Conservation (phyloP, 768 basidiomycete genomes). For the Exidia glandulosa region DNA sequence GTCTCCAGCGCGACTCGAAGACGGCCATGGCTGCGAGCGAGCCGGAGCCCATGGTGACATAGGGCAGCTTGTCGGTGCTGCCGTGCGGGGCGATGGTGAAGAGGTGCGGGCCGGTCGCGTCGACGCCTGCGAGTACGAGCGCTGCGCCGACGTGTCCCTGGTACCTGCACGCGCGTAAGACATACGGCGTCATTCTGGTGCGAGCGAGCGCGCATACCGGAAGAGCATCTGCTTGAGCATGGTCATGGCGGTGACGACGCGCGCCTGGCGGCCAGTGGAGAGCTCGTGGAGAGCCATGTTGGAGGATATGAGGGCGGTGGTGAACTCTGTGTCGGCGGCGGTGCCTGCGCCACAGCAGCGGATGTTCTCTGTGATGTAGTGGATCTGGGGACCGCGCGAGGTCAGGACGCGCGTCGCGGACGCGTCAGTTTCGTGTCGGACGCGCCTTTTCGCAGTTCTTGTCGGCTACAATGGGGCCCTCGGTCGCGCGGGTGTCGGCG, state of each 20-base stretch:
- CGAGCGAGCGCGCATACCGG: slow-evolving; percentile 34
- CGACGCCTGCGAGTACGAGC: slow-evolving; percentile 94
- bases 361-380: slow-evolving; percentile 91
- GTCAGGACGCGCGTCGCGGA: background rate
- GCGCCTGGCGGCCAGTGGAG: slow-evolving; percentile 81
- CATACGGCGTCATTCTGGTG: background rate
- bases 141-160: slow-evolving; percentile 93
- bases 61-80: slow-evolving; percentile 96
- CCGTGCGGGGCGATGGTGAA: slow-evolving; percentile 96
- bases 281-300: slow-evolving; percentile 91
- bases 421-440: background rate
- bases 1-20: slow-evolving; percentile 79
- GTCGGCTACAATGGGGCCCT: slow-evolving; percentile 89
- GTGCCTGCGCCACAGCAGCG: slow-evolving; percentile 98
- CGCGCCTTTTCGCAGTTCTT: slow-evolving; percentile 99
- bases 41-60: slow-evolving; percentile 98
- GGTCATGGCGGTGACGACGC: slow-evolving; percentile 97
- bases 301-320: slow-evolving; percentile 87
- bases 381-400: slow-evolving; percentile 50
- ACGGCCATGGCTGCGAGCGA: slow-evolving; percentile 97
- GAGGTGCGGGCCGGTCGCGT: slow-evolving; percentile 83
- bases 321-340: slow-evolving; percentile 96
- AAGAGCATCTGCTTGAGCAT: slow-evolving; percentile 96
- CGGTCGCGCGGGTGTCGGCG: slow-evolving; percentile 93
- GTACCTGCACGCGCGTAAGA: slow-evolving; percentile 38